Evolutionary conservation across 2,329 filamentous ascomycete genomes (phyloP).

Genomic region (Fusarium sp.): DNA sequence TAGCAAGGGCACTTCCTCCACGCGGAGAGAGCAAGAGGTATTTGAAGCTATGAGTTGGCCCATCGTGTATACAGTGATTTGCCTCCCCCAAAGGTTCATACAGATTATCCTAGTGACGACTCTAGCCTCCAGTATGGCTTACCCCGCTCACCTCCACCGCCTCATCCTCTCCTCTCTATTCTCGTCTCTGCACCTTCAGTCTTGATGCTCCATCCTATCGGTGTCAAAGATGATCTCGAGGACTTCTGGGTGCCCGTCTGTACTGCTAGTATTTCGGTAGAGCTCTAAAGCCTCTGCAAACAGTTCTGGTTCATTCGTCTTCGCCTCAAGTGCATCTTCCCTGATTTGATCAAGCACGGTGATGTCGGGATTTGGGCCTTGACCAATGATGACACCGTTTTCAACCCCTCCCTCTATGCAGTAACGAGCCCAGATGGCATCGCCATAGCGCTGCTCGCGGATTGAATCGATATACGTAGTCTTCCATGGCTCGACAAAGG

Average conservation of each 20-base stretch:
- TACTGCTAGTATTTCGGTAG: background rate
- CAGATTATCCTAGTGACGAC: background rate
- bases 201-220: background rate
- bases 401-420: background rate
- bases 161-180: background rate
- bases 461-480: background rate
- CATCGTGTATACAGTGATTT: background rate
- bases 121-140: background rate
- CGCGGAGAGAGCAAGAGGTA: no score
- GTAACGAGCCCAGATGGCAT: background rate
- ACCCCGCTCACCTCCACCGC: background rate
- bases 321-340: background rate
- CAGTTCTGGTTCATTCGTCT: background rate
- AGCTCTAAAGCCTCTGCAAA: background rate
- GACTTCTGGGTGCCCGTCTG: background rate
- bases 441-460: background rate
- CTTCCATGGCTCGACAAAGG: background rate
- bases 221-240: background rate
- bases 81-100: background rate
- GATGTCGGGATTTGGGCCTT: background rate
- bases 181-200: background rate
- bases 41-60: background rate
- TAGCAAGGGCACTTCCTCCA: no score
- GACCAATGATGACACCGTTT: background rate
- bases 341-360: background rate